Evolutionary conservation across 2,329 filamentous ascomycete genomes (phyloP).

Genomic region (Endothia cerciana): DNA sequence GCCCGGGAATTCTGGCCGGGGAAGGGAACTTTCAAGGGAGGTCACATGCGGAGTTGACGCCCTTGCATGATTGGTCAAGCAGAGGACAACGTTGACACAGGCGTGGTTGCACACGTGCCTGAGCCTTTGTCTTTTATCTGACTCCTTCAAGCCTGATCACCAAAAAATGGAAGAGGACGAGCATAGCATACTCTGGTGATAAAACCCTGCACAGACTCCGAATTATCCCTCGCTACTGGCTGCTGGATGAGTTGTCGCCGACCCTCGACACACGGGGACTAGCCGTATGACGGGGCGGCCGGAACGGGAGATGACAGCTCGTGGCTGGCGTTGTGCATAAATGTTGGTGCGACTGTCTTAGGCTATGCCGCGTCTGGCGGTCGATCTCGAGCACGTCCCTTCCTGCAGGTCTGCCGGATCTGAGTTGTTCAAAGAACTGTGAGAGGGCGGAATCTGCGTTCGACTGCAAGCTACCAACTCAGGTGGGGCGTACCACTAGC

Average conservation of each 20-base stretch:
- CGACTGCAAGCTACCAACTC: slow-evolving; percentile 1
- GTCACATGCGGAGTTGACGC: not conserved
- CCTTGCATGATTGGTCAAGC: not conserved
- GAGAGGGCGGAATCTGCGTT: slow-evolving; percentile 22
- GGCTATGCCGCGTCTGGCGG: slow-evolving; percentile 7
- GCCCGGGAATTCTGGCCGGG: not conserved
- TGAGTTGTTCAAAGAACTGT: slow-evolving; percentile 17
- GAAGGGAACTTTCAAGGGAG: not conserved
- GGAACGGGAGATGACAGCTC: slow-evolving; percentile 19
- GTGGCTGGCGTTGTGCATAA: slow-evolving; percentile 23
- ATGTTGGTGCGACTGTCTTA: not conserved
- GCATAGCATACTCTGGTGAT: not conserved
- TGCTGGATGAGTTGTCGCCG: not conserved
- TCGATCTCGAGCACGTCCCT: slow-evolving; percentile 18
- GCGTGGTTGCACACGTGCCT: not conserved
- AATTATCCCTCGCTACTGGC: not conserved
- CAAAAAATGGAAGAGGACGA: not conserved
- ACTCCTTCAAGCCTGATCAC: not conserved
- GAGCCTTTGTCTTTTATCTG: not conserved
- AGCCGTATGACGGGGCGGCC: slow-evolving; percentile 22
- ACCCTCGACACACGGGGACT: slow-evolving; percentile 23
- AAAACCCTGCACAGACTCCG: not conserved
- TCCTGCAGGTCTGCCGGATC: slow-evolving; percentile 24
- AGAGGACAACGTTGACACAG: not conserved
- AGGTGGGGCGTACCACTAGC: not conserved